Conservation (phyloP, 257 asterid genomes). For the Penstemon eatonii region DNA sequence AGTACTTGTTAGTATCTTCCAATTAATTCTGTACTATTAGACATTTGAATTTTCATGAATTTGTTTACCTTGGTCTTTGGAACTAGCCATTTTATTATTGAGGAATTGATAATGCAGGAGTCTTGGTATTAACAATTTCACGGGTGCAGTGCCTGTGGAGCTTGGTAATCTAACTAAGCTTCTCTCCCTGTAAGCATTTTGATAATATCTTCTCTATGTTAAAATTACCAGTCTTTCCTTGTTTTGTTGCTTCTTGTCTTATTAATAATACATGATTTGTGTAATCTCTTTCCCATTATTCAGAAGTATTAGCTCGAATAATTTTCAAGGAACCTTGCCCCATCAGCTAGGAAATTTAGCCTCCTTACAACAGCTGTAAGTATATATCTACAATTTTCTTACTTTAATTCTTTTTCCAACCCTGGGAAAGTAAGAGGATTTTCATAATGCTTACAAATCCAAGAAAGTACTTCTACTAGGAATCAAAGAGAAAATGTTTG, state of each 20-base stretch:
- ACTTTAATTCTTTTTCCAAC: conserved; percentile 2
- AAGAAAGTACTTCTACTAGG: not conserved
- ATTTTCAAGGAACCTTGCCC: conserved; percentile 53
- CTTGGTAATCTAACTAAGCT: conserved; percentile 56
- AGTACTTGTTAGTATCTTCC: conserved; percentile 41
- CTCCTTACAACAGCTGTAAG: conserved; percentile 56
- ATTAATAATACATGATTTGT: not conserved
- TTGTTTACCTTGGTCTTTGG: not conserved
- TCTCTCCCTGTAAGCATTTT: conserved; percentile 44
- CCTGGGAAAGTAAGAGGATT: not conserved
- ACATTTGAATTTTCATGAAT: not conserved
- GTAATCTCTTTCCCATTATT: not conserved
- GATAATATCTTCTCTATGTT: not conserved
- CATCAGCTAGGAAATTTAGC: conserved; percentile 44
- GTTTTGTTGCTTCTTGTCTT: not conserved
- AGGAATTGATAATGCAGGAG: conserved; percentile 39
- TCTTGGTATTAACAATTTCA: conserved; percentile 59
- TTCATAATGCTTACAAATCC: not conserved
- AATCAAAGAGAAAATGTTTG: not conserved
- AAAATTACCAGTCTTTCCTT: not conserved
- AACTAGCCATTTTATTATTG: not conserved
- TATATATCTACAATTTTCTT: not conserved
- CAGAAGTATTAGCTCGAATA: conserved; percentile 67
- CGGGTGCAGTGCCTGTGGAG: conserved; percentile 54
- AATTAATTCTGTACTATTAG: conserved; percentile 5